Percentiles rank a stretch among this genome's conserved stretches.
Evolutionary conservation across 202 grass and related monocot species (phyloP).

Genomic region (Digitaria exilis): DNA sequence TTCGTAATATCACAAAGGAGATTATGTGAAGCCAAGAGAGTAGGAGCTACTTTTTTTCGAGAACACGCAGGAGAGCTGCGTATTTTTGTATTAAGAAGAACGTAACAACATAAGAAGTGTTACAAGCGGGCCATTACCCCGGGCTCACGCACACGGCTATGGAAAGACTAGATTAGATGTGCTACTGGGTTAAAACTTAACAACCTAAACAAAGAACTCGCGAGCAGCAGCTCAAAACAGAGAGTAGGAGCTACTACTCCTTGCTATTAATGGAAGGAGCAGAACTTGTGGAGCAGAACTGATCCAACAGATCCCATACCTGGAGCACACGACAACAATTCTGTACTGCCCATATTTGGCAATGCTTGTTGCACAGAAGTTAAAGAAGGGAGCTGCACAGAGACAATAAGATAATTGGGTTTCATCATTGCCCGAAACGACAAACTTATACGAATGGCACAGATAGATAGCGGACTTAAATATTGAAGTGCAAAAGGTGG

Average conservation of each 20-base stretch:
- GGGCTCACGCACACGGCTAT: no score
- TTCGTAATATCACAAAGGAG: background rate
- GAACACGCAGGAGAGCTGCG: no score
- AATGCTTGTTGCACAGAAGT: conserved; percentile 59
- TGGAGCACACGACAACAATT: conserved; percentile 1
- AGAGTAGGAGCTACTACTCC: conserved; percentile 44
- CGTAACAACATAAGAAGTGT: no score
- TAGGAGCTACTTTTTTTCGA: no score
- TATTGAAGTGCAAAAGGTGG: background rate
- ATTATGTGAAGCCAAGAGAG: conserved; percentile 12
- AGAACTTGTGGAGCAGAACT: conserved; percentile 37
- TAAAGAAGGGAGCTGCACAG: conserved; percentile 54
- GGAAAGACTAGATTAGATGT: no score
- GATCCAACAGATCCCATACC: conserved; percentile 34
- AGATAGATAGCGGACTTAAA: background rate
- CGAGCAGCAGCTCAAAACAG: no score
- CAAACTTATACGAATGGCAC: background rate
- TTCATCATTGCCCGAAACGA: background rate
- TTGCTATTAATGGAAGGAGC: conserved; percentile 6
- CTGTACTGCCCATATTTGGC: conserved; percentile 32
- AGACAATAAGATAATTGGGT: background rate
- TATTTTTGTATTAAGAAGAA: no score
- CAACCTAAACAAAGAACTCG: no score
- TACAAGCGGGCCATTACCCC: no score
- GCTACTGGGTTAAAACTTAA: no score